Conservation (phyloP, 1,284 basidiomycete species). For the Pseudozyma tsukubaensis region DNA sequence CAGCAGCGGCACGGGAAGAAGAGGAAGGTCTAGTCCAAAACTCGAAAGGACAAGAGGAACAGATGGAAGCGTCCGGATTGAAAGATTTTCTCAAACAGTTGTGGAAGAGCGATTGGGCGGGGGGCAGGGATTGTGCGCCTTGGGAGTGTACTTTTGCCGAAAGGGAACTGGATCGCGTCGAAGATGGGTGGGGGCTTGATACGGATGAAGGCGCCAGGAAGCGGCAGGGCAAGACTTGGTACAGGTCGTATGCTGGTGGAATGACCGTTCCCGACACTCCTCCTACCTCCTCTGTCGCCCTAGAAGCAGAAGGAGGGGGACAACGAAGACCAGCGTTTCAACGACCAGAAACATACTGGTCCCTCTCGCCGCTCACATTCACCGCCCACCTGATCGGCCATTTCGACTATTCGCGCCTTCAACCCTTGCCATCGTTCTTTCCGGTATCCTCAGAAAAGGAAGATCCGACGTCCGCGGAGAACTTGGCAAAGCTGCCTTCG, state of each 20-base stretch:
- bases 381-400: conserved; percentile 30
- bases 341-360: conserved; percentile 30
- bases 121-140: conserved; percentile 48
- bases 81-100: conserved; percentile 33
- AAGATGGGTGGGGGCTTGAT: conserved; percentile 35
- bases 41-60: not conserved
- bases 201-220: not conserved
- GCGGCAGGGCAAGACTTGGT: conserved; percentile 34
- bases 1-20: not conserved
- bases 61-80: conserved; percentile 12
- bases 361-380: conserved; percentile 32
- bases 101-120: conserved; percentile 52
- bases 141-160: conserved; percentile 56
- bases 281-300: too few relatives aligned
- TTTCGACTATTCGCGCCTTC: conserved; percentile 34
- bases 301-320: not conserved
- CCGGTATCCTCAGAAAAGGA: not conserved
- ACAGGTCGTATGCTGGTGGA: conserved; percentile 42
- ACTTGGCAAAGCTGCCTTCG: conserved; percentile 2
- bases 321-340: conserved; percentile 21
- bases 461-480: not conserved
- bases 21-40: not conserved
- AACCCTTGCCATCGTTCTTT: conserved; percentile 17
- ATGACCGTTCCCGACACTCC: conserved; percentile 31
- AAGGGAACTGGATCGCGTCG: conserved; percentile 18